Percentiles rank a stretch among this genome's conserved stretches.
phyloP scores from a whole-genome alignment of 2,329 filamentous ascomycete genomes.

The Chaetomiaceae sp. region DNA sequence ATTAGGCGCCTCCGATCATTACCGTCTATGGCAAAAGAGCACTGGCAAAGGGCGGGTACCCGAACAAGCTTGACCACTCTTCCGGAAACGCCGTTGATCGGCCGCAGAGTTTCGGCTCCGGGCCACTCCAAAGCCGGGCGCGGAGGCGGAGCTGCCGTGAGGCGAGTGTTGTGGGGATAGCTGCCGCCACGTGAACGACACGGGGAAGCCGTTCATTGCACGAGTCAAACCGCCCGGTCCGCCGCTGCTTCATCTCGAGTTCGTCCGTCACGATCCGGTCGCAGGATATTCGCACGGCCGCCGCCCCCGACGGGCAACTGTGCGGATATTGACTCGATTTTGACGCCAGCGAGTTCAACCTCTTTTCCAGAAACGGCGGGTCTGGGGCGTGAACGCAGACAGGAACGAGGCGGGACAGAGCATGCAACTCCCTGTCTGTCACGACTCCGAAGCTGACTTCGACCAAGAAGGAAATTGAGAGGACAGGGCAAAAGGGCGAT shows the following conservation, averaged over 20 bases:
- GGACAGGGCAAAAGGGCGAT: not conserved
- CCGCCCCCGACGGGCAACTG: not conserved
- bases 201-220: conserved; percentile 9
- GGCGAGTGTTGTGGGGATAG: not conserved
- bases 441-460: not conserved
- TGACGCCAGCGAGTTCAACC: not conserved
- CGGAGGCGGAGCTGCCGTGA: not conserved
- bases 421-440: not conserved
- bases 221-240: conserved; percentile 1
- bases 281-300: not conserved
- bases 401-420: not conserved
- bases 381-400: not conserved
- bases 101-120: conserved; percentile 7
- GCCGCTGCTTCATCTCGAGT: conserved; percentile 1
- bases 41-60: not conserved
- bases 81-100: conserved; percentile 13
- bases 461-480: not conserved
- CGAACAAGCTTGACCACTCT: conserved; percentile 4
- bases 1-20: conserved; percentile 18
- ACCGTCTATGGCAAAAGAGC: conserved; percentile 13
- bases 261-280: conserved; percentile 4
- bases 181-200: conserved; percentile 3
- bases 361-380: not conserved
- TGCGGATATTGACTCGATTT: conserved; percentile 8
- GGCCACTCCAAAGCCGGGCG: not conserved